Base-by-base conservation (phyloP, 2,329 filamentous ascomycete species). In the Beauveria pseudobassiana region DNA sequence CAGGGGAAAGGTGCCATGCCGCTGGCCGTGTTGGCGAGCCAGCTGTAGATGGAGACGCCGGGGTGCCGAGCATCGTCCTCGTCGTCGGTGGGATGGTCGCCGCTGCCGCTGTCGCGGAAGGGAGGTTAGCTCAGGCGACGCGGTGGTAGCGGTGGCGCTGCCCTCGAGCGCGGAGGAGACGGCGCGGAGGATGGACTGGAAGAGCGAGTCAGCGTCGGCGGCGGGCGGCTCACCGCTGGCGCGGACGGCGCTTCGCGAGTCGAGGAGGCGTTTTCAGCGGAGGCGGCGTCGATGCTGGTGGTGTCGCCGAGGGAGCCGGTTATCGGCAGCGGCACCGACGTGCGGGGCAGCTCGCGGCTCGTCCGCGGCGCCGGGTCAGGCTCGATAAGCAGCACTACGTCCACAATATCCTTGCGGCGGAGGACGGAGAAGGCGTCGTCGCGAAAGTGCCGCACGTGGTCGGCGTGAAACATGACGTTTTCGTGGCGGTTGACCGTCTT, bases 341-440 rank as follows among this genome's bases (percentile, higher is more conserved):
- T 42, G 34, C 22, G 56, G 2, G 56, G 48, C 10, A 49, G 64
- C 65, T 54, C 49, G 3, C 52, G 20, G 48, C 55, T 62, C 30
- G 51, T 56, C 34, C 18, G 51, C 51, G 50, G 30, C 57, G 14
- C 9, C 40, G 26, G 28, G 28, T 55, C 34, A 22, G 50, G 50
- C 48, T 73, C 69, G 40, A 73, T 65, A 38, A 75, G 87, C 59
- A 95, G 73, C 63, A 93, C 81, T 46, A 96, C 74, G 67, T 96
- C 90, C 56, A 96, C 78, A 64, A 87, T 82, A 61, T 89, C 80
- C 4, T 84, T 75, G 68, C 96, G 90, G 52, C 89, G 85, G 28
- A 93, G 80, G 30, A 90, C 84, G 10, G 87, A 89, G 72, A 97
- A 97, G 62, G 93, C 87, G 16, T 92, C 90, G 73, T 97, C 93